phyloP scores from a whole-genome alignment of 805 yeast species.

The Scheffersomyces lignosus region DNA sequence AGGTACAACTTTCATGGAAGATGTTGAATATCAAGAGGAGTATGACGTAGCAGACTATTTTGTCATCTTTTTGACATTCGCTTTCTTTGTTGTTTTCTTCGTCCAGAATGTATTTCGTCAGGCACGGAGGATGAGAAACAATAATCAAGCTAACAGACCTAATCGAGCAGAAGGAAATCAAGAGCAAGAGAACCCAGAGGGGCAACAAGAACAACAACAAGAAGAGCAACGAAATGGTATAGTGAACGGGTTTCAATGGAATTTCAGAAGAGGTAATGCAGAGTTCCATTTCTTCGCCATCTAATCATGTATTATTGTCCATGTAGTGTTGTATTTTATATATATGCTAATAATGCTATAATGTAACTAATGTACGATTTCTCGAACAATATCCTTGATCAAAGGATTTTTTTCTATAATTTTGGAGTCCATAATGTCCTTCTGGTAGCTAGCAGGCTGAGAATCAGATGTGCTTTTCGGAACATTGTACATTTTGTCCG shows the following conservation, averaged over 20 bases:
- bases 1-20: constrained; percentile 19
- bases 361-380: not conserved
- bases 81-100: constrained; percentile 28
- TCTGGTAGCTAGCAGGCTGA: not conserved
- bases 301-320: constrained; percentile 9
- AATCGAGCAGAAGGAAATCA: too few species aligned
- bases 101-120: constrained; percentile 26
- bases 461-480: not conserved
- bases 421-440: not conserved
- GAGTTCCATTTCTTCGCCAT: constrained; percentile 39
- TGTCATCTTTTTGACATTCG: constrained; percentile 26
- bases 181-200: too few species aligned
- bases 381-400: not conserved
- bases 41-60: constrained; percentile 36
- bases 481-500: constrained; percentile 34
- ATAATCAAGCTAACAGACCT: constrained; percentile 9
- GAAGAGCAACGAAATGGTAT: constrained; percentile 7
- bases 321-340: too few species aligned
- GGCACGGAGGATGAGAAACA: constrained; percentile 19
- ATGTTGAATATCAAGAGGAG: constrained; percentile 21
- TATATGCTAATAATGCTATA: not conserved
- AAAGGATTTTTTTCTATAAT: not conserved
- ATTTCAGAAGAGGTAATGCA: constrained; percentile 22
- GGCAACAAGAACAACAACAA: too few species aligned
- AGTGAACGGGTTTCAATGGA: constrained; percentile 2